Conservation (phyloP, 2,329 filamentous ascomycete species). For the Ophiosphaerella narmari region DNA sequence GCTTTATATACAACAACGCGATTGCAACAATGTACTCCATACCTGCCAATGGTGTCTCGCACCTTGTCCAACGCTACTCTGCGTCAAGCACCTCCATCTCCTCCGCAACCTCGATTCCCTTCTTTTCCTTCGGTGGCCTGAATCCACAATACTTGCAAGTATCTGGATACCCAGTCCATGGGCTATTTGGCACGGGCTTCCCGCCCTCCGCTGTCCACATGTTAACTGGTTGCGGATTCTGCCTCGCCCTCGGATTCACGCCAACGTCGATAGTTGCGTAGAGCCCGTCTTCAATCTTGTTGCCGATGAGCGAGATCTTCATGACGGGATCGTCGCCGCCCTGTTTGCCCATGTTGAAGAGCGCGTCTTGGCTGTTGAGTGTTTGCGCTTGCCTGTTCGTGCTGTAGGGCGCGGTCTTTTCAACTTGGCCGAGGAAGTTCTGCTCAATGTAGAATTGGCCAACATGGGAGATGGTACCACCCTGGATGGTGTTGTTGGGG, state of each 20-base stretch:
- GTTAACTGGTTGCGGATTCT: conserved; percentile 35
- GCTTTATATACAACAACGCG: too few relatives aligned
- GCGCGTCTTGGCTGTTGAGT: conserved; percentile 56
- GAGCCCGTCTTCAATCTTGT: conserved; percentile 34
- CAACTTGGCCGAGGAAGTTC: conserved; percentile 58
- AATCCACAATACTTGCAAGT: conserved; percentile 26
- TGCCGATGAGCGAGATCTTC: conserved; percentile 62
- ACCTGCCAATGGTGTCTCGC: too few relatives aligned
- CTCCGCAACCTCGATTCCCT: conserved; percentile 7
- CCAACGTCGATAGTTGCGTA: conserved; percentile 41
- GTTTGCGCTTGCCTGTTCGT: conserved; percentile 52
- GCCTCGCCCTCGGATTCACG: conserved; percentile 33
- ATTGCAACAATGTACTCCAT: too few relatives aligned
- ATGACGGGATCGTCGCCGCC: conserved; percentile 60
- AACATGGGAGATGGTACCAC: conserved; percentile 60
- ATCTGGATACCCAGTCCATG: conserved; percentile 37
- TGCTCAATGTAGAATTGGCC: conserved; percentile 70
- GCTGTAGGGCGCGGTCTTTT: conserved; percentile 52
- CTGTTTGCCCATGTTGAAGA: conserved; percentile 54
- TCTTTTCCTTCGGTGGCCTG: conserved; percentile 20
- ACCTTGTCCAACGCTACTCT: neutral
- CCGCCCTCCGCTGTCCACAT: conserved; percentile 35
- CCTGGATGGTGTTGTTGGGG: conserved; percentile 58
- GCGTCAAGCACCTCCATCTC: neutral
- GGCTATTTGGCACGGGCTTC: conserved; percentile 27